A percentile compares a stretch with the other conserved stretches of the same genome.
Evolutionary conservation across 108 stramenopile genomes (phyloP).

Genomic region (Skeletonema marinoi): DNA sequence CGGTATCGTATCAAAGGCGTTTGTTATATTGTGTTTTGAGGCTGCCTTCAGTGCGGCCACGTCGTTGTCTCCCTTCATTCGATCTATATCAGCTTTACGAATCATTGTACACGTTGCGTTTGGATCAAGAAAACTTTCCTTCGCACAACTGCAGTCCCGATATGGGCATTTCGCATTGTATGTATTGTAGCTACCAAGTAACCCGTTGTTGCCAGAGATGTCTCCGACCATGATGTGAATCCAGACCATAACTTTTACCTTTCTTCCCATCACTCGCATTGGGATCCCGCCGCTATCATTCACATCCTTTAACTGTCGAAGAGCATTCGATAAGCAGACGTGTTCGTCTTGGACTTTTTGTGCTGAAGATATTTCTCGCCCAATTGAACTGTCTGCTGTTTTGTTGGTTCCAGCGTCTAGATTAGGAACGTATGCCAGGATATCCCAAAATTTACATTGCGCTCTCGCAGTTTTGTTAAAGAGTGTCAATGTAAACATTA

Average conservation of each 20-base stretch:
- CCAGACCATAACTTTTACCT: not conserved
- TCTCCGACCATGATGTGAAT: not conserved
- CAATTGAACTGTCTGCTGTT: too few species aligned
- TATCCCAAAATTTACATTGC: too few species aligned
- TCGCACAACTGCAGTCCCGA: not conserved
- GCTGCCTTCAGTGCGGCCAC: not conserved
- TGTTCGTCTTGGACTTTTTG: constrained; percentile 1
- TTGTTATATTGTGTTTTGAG: not conserved
- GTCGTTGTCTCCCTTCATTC: not conserved
- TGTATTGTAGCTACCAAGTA: not conserved
- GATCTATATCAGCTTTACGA: not conserved
- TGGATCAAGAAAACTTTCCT: not conserved
- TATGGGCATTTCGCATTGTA: not conserved
- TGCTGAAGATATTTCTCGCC: too few species aligned
- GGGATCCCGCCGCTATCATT: not conserved
- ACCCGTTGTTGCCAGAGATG: not conserved
- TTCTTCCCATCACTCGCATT: not conserved
- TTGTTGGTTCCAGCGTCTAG: too few species aligned
- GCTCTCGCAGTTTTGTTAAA: too few species aligned
- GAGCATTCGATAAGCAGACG: not conserved
- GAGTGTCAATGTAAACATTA: too few species aligned
- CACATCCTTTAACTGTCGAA: not conserved
- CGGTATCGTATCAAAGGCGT: not conserved
- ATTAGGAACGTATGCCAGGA: too few species aligned
- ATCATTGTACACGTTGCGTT: not conserved